These are phyloP conservation scores for Dactylis glomerata DNA, from an alignment of 176 grass and related monocot species.

Conservation along the genomic window DNA sequence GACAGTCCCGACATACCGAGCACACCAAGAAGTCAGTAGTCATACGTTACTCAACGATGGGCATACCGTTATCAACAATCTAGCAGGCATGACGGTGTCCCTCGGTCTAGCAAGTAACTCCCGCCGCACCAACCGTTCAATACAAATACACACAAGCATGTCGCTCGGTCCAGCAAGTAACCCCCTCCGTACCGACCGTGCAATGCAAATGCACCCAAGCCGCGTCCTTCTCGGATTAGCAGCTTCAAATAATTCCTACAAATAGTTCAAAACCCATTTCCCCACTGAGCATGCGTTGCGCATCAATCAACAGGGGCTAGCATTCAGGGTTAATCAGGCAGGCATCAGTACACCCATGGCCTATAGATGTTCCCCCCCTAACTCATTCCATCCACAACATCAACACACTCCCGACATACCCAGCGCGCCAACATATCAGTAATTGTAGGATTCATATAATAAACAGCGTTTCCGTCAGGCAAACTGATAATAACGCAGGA, in stretches of 20 bases:
- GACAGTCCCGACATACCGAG: background rate
- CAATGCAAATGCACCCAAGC: background rate
- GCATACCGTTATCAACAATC: background rate
- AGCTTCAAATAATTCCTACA: background rate
- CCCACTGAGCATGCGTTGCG: no score
- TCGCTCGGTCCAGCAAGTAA: no score
- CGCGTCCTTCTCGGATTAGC: background rate
- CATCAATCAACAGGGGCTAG: background rate
- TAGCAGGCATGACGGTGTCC: background rate
- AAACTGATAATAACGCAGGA: background rate
- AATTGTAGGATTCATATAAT: background rate
- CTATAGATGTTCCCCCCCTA: background rate
- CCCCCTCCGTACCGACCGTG: background rate
- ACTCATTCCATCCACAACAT: background rate
- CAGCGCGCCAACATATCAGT: background rate
- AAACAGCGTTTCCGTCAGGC: background rate
- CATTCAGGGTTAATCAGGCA: background rate
- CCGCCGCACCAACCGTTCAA: background rate
- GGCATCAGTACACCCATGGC: background rate
- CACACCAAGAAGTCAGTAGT: no score
- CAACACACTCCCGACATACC: background rate
- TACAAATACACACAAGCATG: background rate
- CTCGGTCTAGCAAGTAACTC: background rate
- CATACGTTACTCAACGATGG: no score
- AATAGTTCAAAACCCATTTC: no score